A percentile compares a stretch with the other conserved stretches of the same genome.
Evolutionary conservation across 1,284 basidiomycete species (phyloP).

Genomic region (Tilletiaria anomala): DNA sequence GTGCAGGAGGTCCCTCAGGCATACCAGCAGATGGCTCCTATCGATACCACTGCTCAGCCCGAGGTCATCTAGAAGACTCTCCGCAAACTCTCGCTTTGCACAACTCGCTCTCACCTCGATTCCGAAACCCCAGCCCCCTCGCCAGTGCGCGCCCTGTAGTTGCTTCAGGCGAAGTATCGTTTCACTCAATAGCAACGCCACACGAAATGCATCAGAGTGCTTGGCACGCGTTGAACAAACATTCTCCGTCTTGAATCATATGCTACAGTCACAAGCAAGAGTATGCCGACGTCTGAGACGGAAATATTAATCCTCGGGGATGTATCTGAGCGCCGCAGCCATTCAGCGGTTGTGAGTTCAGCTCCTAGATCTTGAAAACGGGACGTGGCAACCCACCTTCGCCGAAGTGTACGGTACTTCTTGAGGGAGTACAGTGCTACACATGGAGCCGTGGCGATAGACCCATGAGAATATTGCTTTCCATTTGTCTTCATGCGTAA

Average conservation of each 20-base stretch:
- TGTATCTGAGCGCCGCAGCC: not conserved
- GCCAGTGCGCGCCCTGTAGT: too few species aligned
- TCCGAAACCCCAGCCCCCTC: not conserved
- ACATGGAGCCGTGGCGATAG: not conserved
- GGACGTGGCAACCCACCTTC: conserved; percentile 13
- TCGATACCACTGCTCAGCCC: not conserved
- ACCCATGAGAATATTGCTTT: not conserved
- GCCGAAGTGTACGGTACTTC: conserved; percentile 32
- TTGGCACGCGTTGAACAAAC: too few species aligned
- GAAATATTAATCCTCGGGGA: too few species aligned
- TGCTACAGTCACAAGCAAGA: not conserved
- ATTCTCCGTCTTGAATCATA: not conserved
- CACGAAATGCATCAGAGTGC: too few species aligned
- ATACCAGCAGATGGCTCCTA: not conserved
- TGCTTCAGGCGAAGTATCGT: too few species aligned
- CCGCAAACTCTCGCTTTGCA: not conserved
- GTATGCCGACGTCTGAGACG: not conserved
- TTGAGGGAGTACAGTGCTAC: conserved; percentile 29
- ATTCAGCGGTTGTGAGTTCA: not conserved
- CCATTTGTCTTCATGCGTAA: not conserved
- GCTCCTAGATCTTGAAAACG: not conserved
- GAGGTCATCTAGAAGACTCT: not conserved
- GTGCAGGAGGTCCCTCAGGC: conserved; percentile 7
- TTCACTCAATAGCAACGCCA: not conserved
- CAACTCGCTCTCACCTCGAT: not conserved